phyloP scores from a whole-genome alignment of 768 basidiomycete species.

The Xerocomellus amylosporus region DNA sequence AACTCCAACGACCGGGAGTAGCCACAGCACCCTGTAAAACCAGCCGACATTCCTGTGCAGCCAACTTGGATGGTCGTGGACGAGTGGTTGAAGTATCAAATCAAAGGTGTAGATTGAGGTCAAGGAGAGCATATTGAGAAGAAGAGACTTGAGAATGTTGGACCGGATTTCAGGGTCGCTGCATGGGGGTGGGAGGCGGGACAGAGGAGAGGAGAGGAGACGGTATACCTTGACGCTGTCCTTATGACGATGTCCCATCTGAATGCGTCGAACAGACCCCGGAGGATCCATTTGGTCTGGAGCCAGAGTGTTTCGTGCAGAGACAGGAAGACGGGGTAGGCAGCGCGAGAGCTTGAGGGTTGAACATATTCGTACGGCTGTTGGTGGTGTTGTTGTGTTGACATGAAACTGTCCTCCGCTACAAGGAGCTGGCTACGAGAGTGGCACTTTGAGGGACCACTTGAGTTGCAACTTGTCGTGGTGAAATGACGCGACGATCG shows the following conservation, averaged over 20 bases:
- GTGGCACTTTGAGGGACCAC: not conserved
- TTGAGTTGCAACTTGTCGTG: not conserved
- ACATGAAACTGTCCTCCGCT: slow-evolving; percentile 21
- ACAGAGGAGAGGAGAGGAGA: slow-evolving; percentile 5
- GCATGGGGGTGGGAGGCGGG: slow-evolving; percentile 13
- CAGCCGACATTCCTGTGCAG: slow-evolving; percentile 69
- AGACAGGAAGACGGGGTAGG: slow-evolving; percentile 71
- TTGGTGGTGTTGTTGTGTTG: slow-evolving; percentile 16
- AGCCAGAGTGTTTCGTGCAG: slow-evolving; percentile 56
- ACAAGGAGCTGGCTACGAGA: not conserved
- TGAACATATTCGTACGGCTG: slow-evolving; percentile 1
- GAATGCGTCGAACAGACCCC: slow-evolving; percentile 67
- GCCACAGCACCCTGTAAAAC: slow-evolving; percentile 77
- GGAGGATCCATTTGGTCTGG: slow-evolving; percentile 56
- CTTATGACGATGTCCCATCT: slow-evolving; percentile 65
- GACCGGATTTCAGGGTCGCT: slow-evolving; percentile 77
- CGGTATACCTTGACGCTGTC: slow-evolving; percentile 55
- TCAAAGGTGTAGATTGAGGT: slow-evolving; percentile 77
- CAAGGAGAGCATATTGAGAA: slow-evolving; percentile 70
- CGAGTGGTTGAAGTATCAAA: slow-evolving; percentile 63
- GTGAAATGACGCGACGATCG: slow-evolving; percentile 7
- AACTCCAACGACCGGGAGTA: slow-evolving; percentile 68
- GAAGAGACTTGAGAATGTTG: slow-evolving; percentile 70
- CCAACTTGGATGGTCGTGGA: slow-evolving; percentile 61
- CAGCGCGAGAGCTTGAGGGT: slow-evolving; percentile 41